Percentiles rank a stretch among this genome's conserved stretches.
Conservation (phyloP, 768 basidiomycete species). For the Lyophyllum semitale region DNA sequence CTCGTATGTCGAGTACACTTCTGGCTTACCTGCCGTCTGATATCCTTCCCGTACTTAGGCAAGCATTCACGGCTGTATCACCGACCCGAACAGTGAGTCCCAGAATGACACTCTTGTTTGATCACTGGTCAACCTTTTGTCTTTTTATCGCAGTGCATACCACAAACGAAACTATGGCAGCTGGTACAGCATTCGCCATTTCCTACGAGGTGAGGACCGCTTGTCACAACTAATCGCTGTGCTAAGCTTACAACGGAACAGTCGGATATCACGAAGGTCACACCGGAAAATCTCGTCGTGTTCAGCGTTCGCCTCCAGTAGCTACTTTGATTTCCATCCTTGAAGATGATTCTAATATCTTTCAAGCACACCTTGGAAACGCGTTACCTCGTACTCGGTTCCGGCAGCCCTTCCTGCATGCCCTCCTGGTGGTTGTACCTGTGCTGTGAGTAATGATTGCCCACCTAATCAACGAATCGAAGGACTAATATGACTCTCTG, state of each 20-base stretch:
- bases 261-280: conserved; percentile 50
- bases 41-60: conserved; percentile 12
- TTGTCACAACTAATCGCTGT: not conserved
- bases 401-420: conserved; percentile 51
- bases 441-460: conserved; percentile 40
- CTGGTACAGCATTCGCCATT: conserved; percentile 59
- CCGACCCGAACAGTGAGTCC: conserved; percentile 47
- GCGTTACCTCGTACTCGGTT: conserved; percentile 46
- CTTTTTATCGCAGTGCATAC: conserved; percentile 44
- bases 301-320: conserved; percentile 54
- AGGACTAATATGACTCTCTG: conserved; percentile 2
- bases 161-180: conserved; percentile 50
- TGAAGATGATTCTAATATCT: not conserved
- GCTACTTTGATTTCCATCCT: not conserved
- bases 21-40: not conserved
- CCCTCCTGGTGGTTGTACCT: conserved; percentile 51
- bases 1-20: conserved; percentile 34
- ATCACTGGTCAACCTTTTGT: not conserved
- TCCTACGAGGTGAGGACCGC: conserved; percentile 42
- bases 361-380: conserved; percentile 54
- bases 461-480: not conserved
- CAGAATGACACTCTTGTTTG: not conserved
- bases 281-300: conserved; percentile 49
- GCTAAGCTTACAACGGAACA: conserved; percentile 16
- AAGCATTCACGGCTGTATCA: conserved; percentile 45